These are phyloP conservation scores for Colletotrichum sp. DNA, from an alignment of 2,329 filamentous ascomycete genomes.

Conservation along the genomic window DNA sequence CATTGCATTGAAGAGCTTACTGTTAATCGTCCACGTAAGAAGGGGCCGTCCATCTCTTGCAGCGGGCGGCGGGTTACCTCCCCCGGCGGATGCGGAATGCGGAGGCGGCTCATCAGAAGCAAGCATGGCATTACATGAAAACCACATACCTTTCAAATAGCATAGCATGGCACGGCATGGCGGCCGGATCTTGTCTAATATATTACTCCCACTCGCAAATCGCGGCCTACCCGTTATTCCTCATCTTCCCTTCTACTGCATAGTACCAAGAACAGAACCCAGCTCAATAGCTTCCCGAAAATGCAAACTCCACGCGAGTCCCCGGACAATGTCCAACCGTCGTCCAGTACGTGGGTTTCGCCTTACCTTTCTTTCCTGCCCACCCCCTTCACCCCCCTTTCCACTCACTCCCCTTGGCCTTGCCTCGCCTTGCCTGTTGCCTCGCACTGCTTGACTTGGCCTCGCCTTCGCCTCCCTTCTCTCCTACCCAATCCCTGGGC, in stretches of 20 bases:
- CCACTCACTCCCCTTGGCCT: neutral
- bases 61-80: neutral
- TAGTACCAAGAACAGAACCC: neutral
- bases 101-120: neutral
- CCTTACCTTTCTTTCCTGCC: neutral
- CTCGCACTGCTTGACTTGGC: neutral
- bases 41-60: neutral
- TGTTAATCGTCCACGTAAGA: neutral
- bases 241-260: neutral
- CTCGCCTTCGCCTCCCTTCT: neutral
- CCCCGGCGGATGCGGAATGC: neutral
- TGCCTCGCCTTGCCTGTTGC: neutral
- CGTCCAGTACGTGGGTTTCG: conserved; percentile 19
- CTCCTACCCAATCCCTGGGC: neutral
- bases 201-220: conserved; percentile 10
- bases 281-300: conserved; percentile 11
- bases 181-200: neutral
- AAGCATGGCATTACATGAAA: neutral
- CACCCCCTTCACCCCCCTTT: neutral
- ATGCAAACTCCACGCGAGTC: conserved; percentile 21
- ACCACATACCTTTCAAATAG: neutral
- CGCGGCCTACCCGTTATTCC: neutral
- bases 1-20: conserved; percentile 6
- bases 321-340: conserved; percentile 9
- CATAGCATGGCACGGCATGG: neutral